Evolutionary conservation across 1,139 yeast species (phyloP), one percentile per base, ranked within the genome.

Genomic region (Kluyveromyces sp.): DNA sequence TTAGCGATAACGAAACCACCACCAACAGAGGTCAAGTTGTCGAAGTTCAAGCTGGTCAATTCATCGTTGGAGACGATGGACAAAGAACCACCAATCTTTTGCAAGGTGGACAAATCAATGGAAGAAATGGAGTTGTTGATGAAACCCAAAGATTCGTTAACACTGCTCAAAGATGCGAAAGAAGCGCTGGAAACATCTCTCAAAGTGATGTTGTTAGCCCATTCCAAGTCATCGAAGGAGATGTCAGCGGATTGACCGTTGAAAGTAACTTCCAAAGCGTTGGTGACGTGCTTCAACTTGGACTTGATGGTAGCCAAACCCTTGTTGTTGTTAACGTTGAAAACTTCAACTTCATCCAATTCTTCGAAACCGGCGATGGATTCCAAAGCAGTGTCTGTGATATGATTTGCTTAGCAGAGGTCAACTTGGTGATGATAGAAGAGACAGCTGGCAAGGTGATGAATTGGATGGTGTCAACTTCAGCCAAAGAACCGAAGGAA

Each of bases 1-100:
- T 88, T 88, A 55, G 84, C 79, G 64, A 92, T 74, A 65, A 78
- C 82, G 69, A 92, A 83, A 68, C 89, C 94, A 77, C 97, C 97
- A 65, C 87, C 87, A 63, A 92, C 73, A 42, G 77, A 55, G 53
- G 79, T 73, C 70, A 92, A 79, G 63, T 74, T 66, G 50, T 87
- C 75, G 77, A 89, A 84, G 56, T 83, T 80, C 51, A 86, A 61
- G 60, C 74, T 78, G 60, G 78, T 77, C 67, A 92, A 79, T 50
- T 83, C 77, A 50, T 77, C 75, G 76, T 92, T 92, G 61, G 82
- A 73, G 66, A 73, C 73, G 64, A 92, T 73, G 56, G 94, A 74
- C 63, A 92, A 77, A 54, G 95, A 81, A 63, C 85, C 88, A 67
- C 96, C 96, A 64, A 90, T 75, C 35, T 71, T 51, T 49, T 72